Base-by-base conservation (phyloP, 768 basidiomycete species). In the Russula lepida region DNA sequence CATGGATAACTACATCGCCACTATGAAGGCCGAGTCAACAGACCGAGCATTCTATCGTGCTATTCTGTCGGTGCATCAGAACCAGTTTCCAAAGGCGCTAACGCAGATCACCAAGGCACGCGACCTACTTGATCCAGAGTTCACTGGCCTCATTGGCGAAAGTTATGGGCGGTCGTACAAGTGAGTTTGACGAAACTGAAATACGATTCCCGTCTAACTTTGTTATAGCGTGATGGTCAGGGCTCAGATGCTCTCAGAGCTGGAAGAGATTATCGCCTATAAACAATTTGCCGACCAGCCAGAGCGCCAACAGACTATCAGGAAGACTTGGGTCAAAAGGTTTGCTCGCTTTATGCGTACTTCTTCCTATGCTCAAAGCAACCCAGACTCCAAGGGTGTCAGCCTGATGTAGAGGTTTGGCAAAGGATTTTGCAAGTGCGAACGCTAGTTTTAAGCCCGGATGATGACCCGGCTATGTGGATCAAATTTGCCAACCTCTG, bases 321-420 rank as follows among this genome's bases (percentile, higher is more conserved):
- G 90, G 51, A 91, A 87, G 74, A 98, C 95, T 0, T 99, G 97
- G 97, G 92, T 95, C 85, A 94, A 93, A 70, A 81, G 95, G 92
- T 92, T 61, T 65, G 77, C 60, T 37, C 30, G 2, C n/a, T 23
- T 9, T 27, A 49, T 6, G 30, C 17, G 30, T 43, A 44, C 39
- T 30, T 23, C n/a, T 11, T 35, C 25, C 6, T 46, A 33, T 47
- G 37, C 33, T 65, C 35, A 60, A 30, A 23, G 12, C n/a, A 30
- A 17, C 62, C 28, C 63, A 95, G 95, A 61, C 74, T 99, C 43
- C 88, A 92, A 76, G 97, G 94, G 1, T 98, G 95, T 73, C 94
- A 98, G 70, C 92, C 92, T 25, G 97, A 98, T 68, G 95, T 98
- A 35, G 97, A 99, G 73, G 93, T 97, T 5, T 99, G 97, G 97